Evolutionary conservation across 2,329 filamentous ascomycete genomes (phyloP).

Genomic region (Aspergillus texensis): DNA sequence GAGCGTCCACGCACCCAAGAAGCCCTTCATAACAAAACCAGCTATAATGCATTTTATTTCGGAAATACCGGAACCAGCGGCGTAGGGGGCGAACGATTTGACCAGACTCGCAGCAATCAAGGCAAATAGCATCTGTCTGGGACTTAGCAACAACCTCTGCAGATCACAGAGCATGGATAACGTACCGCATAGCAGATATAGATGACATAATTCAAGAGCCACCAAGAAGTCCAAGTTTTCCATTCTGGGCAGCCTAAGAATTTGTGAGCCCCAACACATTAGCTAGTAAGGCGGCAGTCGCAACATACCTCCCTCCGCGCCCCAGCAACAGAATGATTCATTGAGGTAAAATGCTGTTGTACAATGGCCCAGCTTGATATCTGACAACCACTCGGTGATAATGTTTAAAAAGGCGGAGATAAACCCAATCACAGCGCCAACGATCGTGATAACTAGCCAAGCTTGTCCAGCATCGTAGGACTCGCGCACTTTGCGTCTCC

Average conservation of each 20-base stretch:
- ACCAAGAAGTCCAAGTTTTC: slow-evolving; percentile 83
- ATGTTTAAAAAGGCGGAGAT: slow-evolving; percentile 95
- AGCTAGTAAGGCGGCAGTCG: too few species aligned
- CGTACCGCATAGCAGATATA: slow-evolving; percentile 83
- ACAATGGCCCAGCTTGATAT: slow-evolving; percentile 96
- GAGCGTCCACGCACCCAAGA: slow-evolving; percentile 87
- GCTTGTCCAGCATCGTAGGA: slow-evolving; percentile 95
- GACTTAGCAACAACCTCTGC: slow-evolving; percentile 6
- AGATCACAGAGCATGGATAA: slow-evolving; percentile 8
- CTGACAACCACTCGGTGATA: slow-evolving; percentile 92
- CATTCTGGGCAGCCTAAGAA: slow-evolving; percentile 76
- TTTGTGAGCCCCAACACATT: not conserved
- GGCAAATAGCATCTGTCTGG: slow-evolving; percentile 70
- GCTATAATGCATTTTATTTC: slow-evolving; percentile 99
- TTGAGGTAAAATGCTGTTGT: slow-evolving; percentile 95
- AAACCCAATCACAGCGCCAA: slow-evolving; percentile 85
- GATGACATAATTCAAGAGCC: slow-evolving; percentile 78
- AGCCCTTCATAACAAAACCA: slow-evolving; percentile 98
- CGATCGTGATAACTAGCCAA: slow-evolving; percentile 95
- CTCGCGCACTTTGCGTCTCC: slow-evolving; percentile 79
- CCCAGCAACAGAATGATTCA: slow-evolving; percentile 97
- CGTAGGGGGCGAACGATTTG: slow-evolving; percentile 90
- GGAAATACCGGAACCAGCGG: slow-evolving; percentile 93
- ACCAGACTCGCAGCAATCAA: slow-evolving; percentile 82
- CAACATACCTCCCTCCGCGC: slow-evolving; percentile 73